phyloP scores from a whole-genome alignment of 2,329 filamentous ascomycete species.

The Aspergillus vadensis region DNA sequence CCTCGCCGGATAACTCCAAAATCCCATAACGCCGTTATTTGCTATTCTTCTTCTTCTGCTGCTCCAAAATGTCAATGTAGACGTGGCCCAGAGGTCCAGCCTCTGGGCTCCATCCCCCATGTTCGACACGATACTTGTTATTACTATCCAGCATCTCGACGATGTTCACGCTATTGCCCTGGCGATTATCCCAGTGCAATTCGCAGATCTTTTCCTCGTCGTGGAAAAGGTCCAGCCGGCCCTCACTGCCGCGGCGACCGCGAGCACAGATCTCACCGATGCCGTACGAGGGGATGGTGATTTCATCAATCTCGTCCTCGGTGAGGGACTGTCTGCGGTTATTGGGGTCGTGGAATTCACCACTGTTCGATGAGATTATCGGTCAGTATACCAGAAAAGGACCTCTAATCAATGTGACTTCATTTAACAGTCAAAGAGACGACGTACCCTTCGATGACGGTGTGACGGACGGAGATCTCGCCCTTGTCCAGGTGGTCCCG shows the following conservation, averaged over 20 bases:
- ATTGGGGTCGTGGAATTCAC: constrained; percentile 30
- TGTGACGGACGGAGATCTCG: constrained; percentile 29
- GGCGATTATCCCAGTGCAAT: constrained; percentile 36
- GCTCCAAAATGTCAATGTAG: constrained; percentile 30
- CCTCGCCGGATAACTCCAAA: neutral
- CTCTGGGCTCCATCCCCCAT: constrained; percentile 34
- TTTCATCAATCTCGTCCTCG: constrained; percentile 34
- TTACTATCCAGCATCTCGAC: constrained; percentile 31
- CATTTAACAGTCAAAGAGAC: neutral
- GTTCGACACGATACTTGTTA: constrained; percentile 30
- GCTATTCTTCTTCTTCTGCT: constrained; percentile 24
- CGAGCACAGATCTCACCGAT: constrained; percentile 35
- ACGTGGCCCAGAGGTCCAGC: constrained; percentile 35
- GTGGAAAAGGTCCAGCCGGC: constrained; percentile 36
- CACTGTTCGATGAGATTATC: constrained; percentile 22
- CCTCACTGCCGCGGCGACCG: constrained; percentile 36
- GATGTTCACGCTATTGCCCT: constrained; percentile 25
- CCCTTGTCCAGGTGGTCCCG: constrained; percentile 31
- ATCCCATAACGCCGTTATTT: too few relatives aligned
- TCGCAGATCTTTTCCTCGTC: constrained; percentile 36
- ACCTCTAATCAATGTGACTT: neutral
- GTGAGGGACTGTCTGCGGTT: constrained; percentile 27
- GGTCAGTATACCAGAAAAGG: neutral
- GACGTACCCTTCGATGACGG: constrained; percentile 32
- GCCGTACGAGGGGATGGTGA: constrained; percentile 30